Evolutionary conservation across 2,329 filamentous ascomycete species (phyloP).

Genomic region (Chaetomiaceae sp.): DNA sequence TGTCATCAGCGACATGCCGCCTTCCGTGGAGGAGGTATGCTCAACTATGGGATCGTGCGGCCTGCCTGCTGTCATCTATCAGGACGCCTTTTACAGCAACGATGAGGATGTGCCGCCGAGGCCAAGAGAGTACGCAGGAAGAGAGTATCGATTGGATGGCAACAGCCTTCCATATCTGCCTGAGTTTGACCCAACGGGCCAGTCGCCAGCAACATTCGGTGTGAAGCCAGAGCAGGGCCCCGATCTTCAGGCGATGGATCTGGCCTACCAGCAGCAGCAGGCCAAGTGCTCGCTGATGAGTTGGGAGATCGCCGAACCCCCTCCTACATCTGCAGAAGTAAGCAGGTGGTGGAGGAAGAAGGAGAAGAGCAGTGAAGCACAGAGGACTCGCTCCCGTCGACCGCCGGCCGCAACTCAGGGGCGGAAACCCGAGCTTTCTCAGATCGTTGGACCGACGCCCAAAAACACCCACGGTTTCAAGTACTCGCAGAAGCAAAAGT

Average conservation of each 20-base stretch:
- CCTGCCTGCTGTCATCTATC: conserved; percentile 69
- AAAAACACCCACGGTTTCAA: conserved; percentile 78
- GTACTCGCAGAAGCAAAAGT: conserved; percentile 71
- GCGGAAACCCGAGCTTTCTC: conserved; percentile 53
- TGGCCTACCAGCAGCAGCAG: conserved; percentile 47
- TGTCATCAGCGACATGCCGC: conserved; percentile 31
- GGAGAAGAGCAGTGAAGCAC: conserved; percentile 24
- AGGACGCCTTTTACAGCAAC: conserved; percentile 79
- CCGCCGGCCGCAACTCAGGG: conserved; percentile 15
- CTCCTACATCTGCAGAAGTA: conserved; percentile 69
- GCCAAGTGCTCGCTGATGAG: conserved; percentile 56
- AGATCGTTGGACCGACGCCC: conserved; percentile 86
- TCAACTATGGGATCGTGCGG: conserved; percentile 53
- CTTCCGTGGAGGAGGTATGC: conserved; percentile 40
- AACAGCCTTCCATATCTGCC: conserved; percentile 75
- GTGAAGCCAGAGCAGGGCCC: conserved; percentile 42
- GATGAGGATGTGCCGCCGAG: conserved; percentile 77
- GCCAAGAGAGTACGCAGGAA: conserved; percentile 77
- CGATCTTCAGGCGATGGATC: conserved; percentile 49
- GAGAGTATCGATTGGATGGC: conserved; percentile 74
- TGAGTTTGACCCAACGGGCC: conserved; percentile 63
- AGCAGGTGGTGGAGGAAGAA: conserved; percentile 57
- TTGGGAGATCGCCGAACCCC: conserved; percentile 72
- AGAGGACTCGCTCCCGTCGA: conserved; percentile 13
- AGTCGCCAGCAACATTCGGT: conserved; percentile 51